These are phyloP conservation scores for Amanita pallidorosea DNA, from an alignment of 768 basidiomycete species.

Conservation along the genomic window DNA sequence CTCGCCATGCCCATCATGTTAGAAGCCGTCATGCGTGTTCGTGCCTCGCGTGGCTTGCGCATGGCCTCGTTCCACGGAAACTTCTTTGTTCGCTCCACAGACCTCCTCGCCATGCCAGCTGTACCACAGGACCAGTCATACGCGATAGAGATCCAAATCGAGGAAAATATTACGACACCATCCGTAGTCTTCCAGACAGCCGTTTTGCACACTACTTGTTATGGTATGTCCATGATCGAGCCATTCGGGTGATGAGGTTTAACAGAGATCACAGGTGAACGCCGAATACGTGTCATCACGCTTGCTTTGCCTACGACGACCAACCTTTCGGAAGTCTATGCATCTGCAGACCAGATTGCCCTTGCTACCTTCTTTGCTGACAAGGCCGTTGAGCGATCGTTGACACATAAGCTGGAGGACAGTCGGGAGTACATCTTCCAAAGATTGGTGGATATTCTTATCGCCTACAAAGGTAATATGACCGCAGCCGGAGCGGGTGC, in stretches of 20 bases:
- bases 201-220: constrained; percentile 89
- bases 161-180: constrained; percentile 83
- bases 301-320: constrained; percentile 80
- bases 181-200: constrained; percentile 94
- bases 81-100: constrained; percentile 96
- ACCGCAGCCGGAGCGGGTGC: constrained; percentile 90
- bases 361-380: constrained; percentile 77
- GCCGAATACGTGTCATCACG: constrained; percentile 86
- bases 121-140: constrained; percentile 97
- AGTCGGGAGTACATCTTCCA: constrained; percentile 77
- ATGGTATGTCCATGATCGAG: constrained; percentile 31
- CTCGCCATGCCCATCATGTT: constrained; percentile 91
- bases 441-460: constrained; percentile 75
- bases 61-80: constrained; percentile 99
- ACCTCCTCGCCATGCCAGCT: constrained; percentile 89
- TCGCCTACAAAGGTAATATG: constrained; percentile 92
- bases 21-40: constrained; percentile 96
- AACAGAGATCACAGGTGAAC: constrained; percentile 40
- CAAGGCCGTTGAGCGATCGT: constrained; percentile 85
- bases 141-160: constrained; percentile 90
- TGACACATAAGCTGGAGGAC: constrained; percentile 83
- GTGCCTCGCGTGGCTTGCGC: constrained; percentile 90
- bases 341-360: constrained; percentile 83
- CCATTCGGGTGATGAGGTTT: background rate
- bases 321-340: constrained; percentile 82